These are phyloP conservation scores for Colletotrichum caudatum DNA, from an alignment of 2,329 filamentous ascomycete species.

Conservation along the genomic window DNA sequence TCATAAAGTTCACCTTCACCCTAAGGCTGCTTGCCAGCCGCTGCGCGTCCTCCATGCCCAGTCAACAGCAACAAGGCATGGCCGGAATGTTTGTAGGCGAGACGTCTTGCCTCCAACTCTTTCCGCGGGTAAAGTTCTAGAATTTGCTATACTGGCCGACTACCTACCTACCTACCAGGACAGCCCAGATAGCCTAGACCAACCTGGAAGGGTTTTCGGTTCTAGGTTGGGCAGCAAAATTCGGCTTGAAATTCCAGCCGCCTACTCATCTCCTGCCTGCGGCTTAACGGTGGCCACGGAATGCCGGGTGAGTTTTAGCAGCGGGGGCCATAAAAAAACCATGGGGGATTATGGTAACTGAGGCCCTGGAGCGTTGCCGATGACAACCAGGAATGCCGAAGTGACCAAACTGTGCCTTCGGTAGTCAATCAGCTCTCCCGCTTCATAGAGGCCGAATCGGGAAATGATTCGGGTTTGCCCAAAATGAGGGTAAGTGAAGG, in stretches of 20 bases:
- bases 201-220: neutral
- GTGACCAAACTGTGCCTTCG: neutral
- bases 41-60: neutral
- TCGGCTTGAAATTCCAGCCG: conserved; percentile 1
- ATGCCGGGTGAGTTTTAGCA: conserved; percentile 7
- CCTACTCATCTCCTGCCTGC: conserved; percentile 21
- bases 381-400: conserved; percentile 1
- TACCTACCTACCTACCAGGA: neutral
- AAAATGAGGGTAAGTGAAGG: neutral
- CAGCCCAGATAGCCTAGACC: neutral
- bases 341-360: neutral
- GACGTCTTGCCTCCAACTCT: neutral
- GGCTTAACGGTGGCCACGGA: conserved; percentile 12
- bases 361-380: conserved; percentile 14
- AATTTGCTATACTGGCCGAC: neutral
- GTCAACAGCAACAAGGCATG: neutral
- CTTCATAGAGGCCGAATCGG: neutral
- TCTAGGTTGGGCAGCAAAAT: neutral
- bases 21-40: neutral
- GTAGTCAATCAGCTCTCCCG: neutral
- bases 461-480: neutral
- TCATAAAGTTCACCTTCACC: neutral
- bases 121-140: neutral
- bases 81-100: neutral
- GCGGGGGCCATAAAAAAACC: neutral